These are phyloP conservation scores for Cladobotryum protrusum DNA, from an alignment of 2,329 filamentous ascomycete species.

Conservation along the genomic window DNA sequence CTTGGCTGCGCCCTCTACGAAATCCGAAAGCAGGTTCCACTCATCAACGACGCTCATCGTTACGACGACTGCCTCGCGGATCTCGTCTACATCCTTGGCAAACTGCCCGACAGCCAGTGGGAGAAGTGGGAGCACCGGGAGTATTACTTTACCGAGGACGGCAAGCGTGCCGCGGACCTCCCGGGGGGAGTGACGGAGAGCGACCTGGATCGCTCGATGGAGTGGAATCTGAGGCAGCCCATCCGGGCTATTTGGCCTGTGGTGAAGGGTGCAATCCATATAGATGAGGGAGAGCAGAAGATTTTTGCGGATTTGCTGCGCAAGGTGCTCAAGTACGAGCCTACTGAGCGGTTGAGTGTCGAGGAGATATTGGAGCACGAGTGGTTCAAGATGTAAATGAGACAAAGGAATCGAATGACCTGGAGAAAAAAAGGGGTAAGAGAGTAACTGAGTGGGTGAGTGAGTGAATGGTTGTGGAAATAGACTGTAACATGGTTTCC, in stretches of 20 bases:
- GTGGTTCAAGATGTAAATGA: not conserved
- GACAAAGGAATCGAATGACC: not conserved
- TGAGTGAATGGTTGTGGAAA: too few species aligned
- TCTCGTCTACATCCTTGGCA: conserved; percentile 25
- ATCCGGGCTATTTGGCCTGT: conserved; percentile 8
- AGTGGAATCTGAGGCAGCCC: conserved; percentile 4
- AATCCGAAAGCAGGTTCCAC: conserved; percentile 22
- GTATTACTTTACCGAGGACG: conserved; percentile 19
- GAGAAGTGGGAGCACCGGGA: conserved; percentile 20
- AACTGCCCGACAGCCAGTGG: conserved; percentile 27
- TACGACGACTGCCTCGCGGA: conserved; percentile 23
- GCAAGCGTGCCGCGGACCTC: too few species aligned
- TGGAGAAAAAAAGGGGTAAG: too few species aligned
- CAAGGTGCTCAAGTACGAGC: conserved; percentile 17
- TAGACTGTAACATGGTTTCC: too few species aligned
- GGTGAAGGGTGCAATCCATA: too few species aligned
- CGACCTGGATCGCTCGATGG: conserved; percentile 5
- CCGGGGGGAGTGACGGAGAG: too few species aligned
- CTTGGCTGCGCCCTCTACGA: conserved; percentile 29
- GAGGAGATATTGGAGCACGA: not conserved
- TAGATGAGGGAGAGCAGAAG: conserved; percentile 14
- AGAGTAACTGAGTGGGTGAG: too few species aligned
- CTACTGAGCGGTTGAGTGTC: conserved; percentile 12
- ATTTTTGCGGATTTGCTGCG: conserved; percentile 20
- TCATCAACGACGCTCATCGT: conserved; percentile 24